Percentiles rank a stretch among this genome's conserved stretches.
phyloP scores from a whole-genome alignment of 2,329 filamentous ascomycete species.

The Fusarium algeriense region DNA sequence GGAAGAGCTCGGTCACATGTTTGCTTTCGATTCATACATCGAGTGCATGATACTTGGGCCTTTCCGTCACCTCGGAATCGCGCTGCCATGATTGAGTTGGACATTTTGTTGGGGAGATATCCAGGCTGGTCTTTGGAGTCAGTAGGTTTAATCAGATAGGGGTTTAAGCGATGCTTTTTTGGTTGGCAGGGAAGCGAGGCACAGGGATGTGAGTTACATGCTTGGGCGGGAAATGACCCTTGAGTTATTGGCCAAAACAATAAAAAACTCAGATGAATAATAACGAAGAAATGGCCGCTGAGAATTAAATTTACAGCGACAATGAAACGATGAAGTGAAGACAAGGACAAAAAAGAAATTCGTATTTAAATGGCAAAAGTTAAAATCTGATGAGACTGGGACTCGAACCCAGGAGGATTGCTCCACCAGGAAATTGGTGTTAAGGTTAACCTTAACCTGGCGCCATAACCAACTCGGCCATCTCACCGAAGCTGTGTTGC shows the following conservation, averaged over 20 bases:
- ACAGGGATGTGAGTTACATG: no score
- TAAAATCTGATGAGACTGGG: constrained; percentile 30
- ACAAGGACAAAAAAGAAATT: no score
- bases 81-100: background rate
- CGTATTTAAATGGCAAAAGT: background rate
- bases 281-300: no score
- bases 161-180: no score
- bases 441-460: constrained; percentile 11
- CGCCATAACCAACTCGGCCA: constrained; percentile 17
- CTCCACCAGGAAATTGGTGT: constrained; percentile 12
- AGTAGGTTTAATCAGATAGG: no score
- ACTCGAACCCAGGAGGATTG: constrained; percentile 15
- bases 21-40: constrained; percentile 8
- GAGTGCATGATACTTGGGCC: background rate
- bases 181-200: no score
- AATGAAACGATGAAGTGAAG: no score
- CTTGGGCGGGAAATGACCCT: no score
- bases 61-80: background rate
- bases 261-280: no score
- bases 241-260: no score
- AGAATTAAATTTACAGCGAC: no score
- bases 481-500: constrained; percentile 29
- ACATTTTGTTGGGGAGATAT: background rate
- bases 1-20: constrained; percentile 3
- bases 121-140: no score